Base-by-base conservation (phyloP, 768 basidiomycete genomes). In the Tubosaeta brunneosetosa region DNA sequence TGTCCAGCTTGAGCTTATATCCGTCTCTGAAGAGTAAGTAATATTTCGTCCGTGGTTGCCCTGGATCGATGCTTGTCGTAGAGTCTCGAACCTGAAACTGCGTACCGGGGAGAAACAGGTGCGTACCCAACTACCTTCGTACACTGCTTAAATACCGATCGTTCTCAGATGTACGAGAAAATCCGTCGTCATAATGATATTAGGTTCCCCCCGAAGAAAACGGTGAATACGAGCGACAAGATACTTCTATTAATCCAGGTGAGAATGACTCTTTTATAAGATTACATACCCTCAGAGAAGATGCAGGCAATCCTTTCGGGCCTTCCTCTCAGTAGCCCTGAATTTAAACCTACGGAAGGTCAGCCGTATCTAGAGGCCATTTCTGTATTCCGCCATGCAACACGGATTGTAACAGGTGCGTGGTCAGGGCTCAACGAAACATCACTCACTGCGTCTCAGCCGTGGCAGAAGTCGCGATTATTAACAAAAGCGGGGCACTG, bases 161-260 rank as follows among this genome's bases (percentile, higher is more conserved):
- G 6, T 38, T 45, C 42, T 19, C 43, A 80, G 75, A 71, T 75
- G 55, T 85, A 83, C 58, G 89, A 89, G 63, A 85, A 79, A 61
- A 74, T 93, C 41, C 76, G 82, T 50, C 75, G 72, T 45, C 83
- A 90, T 51, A 74, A 75, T n/a, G 91, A 92, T 55, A 88, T 94
- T 52, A 84, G 91, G 2, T 97, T 82, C 66, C 77, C 81, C 41
- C 67, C 87, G 5, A 84, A 83, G 67, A 90, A 84, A 56, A 70
- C 86, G 5, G 85, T 86, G 42, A 84, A 78, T 56, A 77, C 85
- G 0, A 67, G 75, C 4, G 91, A 95, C 65, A 95, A 95, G 66
- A 77, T 89, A 10, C 84, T 89, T 65, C 64, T 94, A 6, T 71
- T 93, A 38, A 82, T 92, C 6, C 93, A 95, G 71, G 88, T 88